Evolutionary conservation across 768 basidiomycete species (phyloP).

Genomic region (Pholiota molesta): DNA sequence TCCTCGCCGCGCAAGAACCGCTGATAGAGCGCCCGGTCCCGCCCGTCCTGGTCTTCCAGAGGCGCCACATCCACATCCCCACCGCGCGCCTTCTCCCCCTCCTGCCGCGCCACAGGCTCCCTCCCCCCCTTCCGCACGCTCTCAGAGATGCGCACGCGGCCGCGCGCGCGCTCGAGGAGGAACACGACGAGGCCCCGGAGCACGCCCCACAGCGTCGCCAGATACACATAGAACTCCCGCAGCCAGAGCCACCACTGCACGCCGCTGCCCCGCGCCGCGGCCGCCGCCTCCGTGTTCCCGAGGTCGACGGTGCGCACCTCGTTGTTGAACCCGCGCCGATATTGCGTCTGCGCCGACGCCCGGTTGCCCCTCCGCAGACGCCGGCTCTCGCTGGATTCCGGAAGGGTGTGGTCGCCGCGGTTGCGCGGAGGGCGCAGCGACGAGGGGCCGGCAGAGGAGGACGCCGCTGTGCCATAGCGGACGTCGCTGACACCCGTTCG

Average conservation of each 20-base stretch:
- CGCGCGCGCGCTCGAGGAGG: conserved; percentile 20
- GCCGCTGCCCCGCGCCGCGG: conserved; percentile 6
- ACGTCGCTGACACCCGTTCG: conserved; percentile 33
- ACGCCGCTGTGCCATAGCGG: conserved; percentile 20
- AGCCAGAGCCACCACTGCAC: conserved; percentile 18
- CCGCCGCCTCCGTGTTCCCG: conserved; percentile 18
- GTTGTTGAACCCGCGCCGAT: conserved; percentile 25
- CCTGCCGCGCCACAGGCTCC: conserved; percentile 12
- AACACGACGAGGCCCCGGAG: conserved; percentile 24
- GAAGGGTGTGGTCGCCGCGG: not conserved
- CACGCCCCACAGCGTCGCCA: conserved; percentile 28
- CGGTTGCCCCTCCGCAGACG: not conserved
- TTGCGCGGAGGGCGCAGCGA: not conserved
- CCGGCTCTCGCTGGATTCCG: not conserved
- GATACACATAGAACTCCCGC: conserved; percentile 25
- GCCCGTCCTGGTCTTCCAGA: conserved; percentile 29
- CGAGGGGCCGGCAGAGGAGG: not conserved
- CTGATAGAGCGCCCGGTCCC: conserved; percentile 47
- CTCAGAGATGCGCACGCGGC: conserved; percentile 16
- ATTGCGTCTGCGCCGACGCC: not conserved
- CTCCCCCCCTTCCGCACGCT: conserved; percentile 3
- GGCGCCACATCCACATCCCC: conserved; percentile 32
- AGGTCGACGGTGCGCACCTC: conserved; percentile 33
- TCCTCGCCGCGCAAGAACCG: conserved; percentile 65
- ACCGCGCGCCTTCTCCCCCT: conserved; percentile 15